A percentile compares a stretch with the other conserved stretches of the same genome.
phyloP scores from a whole-genome alignment of 352 stramenopile species.

The Phytophthora boehmeriae region DNA sequence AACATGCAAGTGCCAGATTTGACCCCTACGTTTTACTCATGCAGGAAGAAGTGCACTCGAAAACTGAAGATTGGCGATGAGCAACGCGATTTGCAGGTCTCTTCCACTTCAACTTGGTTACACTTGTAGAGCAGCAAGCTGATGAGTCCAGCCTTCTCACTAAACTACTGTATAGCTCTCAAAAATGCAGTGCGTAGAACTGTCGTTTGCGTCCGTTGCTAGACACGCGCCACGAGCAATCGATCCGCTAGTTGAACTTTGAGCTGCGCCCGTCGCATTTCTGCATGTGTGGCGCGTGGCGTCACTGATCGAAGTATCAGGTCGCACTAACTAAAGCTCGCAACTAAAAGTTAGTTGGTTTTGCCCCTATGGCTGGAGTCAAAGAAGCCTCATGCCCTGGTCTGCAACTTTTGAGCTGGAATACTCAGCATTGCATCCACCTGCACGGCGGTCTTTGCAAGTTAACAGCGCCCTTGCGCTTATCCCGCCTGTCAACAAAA shows the following conservation, averaged over 20 bases:
- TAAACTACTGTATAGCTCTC: background rate
- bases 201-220: too few relatives aligned
- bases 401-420: background rate
- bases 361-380: background rate
- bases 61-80: constrained; percentile 8
- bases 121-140: background rate
- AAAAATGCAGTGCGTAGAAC: too few relatives aligned
- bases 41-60: background rate
- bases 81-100: constrained; percentile 6
- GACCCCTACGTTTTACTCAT: too few relatives aligned
- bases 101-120: background rate
- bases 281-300: too few relatives aligned
- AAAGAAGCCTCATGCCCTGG: background rate
- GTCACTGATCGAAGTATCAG: too few relatives aligned
- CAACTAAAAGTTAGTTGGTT: too few relatives aligned
- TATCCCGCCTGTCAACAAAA: too few relatives aligned
- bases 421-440: background rate
- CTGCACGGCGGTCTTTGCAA: too few relatives aligned
- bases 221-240: too few relatives aligned
- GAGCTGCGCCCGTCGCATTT: too few relatives aligned
- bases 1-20: background rate
- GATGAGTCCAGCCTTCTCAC: background rate
- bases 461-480: too few relatives aligned
- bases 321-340: background rate
- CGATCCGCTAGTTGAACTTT: too few relatives aligned